Base-by-base conservation (phyloP, 495 filamentous ascomycete species). In the Daldinia vernicosa region DNA sequence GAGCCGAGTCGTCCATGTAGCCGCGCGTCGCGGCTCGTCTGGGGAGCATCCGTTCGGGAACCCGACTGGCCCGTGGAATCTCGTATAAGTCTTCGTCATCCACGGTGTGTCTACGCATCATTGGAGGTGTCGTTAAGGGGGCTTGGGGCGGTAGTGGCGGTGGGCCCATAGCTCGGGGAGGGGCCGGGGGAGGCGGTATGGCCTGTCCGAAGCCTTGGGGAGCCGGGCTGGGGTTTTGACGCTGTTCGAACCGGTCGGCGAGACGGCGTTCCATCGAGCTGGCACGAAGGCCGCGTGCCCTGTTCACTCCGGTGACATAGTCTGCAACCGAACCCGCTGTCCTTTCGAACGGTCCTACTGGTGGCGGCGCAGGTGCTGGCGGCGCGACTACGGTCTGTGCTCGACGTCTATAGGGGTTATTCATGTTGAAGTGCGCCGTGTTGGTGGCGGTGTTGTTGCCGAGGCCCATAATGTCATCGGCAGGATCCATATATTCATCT, bases 321-420 rank as follows among this genome's bases (percentile, higher is more conserved):
- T 80, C 78, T 15, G 71, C 60, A 7, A 75, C 77, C 6, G 79
- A 74, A 24, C 65, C 71, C 1, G 79, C 50, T 28, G 43, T 45
- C 28, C 78, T 76, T 22, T 81, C 80, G 37, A 77, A 82, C 2
- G 75, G 71, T 15, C 76, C 63, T 35, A 77, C 73, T 12, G 74
- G 70, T 3, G 79, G 75, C 19, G 81, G 79, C 9, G 81, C 75
- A n/a, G 80, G 79, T 6, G 75, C 76, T 26, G 76, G 79, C 6
- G 80, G 79, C 5, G 78, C 76, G 12, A 80, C 72, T n/a, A 80
- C 77, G 0, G 75, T 81, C 40, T 79, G 79, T 19, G 81, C 74
- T 54, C 82, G 76, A 14, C 79, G 76, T n/a, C 81, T 75, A 67
- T 83, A 85, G 52, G 82, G 77, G 8, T 85, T 78, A 35, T 81